Percentiles rank a stretch among this genome's conserved stretches.
Conservation (phyloP, 306 rosid genomes). For the Castanospermum australe region DNA sequence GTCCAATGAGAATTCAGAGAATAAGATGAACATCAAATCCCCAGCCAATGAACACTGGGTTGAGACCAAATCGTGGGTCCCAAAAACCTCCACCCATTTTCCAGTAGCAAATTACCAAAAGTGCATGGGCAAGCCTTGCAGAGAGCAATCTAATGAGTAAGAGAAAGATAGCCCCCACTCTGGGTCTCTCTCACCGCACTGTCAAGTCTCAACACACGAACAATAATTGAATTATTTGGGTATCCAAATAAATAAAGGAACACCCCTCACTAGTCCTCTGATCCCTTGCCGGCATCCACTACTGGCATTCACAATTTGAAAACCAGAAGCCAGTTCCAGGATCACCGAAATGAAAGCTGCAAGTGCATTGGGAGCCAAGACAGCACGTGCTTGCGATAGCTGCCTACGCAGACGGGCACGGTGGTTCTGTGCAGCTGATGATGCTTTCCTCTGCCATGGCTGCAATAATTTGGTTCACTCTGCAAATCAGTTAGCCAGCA, state of each 20-base stretch:
- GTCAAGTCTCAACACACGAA: constrained; percentile 30
- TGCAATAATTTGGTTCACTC: constrained; percentile 83
- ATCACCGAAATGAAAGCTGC: constrained; percentile 48
- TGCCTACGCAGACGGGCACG: constrained; percentile 68
- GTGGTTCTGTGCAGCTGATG: constrained; percentile 90
- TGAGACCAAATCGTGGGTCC: constrained; percentile 44
- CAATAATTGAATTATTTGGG: constrained; percentile 45
- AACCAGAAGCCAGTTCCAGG: constrained; percentile 4
- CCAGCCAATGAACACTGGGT: constrained; percentile 62
- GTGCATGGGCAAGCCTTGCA: constrained; percentile 22
- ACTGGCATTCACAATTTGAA: neutral
- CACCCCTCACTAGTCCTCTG: constrained; percentile 11
- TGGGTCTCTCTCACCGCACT: constrained; percentile 21
- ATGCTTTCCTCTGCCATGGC: constrained; percentile 83
- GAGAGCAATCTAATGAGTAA: neutral
- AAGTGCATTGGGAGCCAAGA: constrained; percentile 64
- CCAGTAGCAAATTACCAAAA: constrained; percentile 41
- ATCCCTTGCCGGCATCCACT: neutral
- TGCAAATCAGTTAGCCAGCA: constrained; percentile 72
- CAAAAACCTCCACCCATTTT: constrained; percentile 9
- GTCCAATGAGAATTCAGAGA: constrained; percentile 54
- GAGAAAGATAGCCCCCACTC: neutral
- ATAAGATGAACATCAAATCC: constrained; percentile 53
- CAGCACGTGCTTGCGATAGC: constrained; percentile 85
- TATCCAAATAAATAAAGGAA: constrained; percentile 24